Conservation (phyloP, 1,284 basidiomycete species). For the Moesziomyces parantarcticus region DNA sequence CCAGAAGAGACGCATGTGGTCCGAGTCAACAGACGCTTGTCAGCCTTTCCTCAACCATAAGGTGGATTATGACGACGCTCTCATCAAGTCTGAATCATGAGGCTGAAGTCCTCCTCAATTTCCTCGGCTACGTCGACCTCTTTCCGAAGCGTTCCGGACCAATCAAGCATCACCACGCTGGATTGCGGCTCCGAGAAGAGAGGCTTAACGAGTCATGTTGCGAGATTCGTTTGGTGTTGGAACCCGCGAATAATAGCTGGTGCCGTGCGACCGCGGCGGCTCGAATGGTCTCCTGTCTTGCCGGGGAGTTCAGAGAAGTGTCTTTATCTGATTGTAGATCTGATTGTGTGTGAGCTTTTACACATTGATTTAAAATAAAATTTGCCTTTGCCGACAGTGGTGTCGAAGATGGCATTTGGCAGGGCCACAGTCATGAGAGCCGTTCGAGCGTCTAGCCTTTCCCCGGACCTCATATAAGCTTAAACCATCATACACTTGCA, state of each 20-base stretch:
- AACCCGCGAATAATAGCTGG: neutral
- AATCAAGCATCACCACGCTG: neutral
- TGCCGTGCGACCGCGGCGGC: neutral
- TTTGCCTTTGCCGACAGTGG: neutral
- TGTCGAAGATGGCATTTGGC: neutral
- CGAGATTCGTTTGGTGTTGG: neutral
- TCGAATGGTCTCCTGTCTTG: neutral
- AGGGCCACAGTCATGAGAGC: neutral
- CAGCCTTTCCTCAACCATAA: neutral
- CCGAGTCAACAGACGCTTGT: neutral
- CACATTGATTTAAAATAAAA: neutral
- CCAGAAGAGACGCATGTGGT: neutral
- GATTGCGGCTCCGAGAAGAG: neutral
- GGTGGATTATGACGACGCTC: neutral
- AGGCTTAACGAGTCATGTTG: neutral
- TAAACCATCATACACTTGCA: neutral
- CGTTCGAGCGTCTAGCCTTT: neutral
- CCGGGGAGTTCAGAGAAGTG: neutral
- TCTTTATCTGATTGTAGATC: slow-evolving; percentile 4
- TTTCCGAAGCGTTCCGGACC: slow-evolving; percentile 13
- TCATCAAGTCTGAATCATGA: neutral
- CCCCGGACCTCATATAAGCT: neutral
- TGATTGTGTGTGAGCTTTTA: neutral
- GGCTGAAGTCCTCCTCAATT: too few species aligned
- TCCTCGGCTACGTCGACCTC: neutral